Percentiles rank a stretch among this genome's conserved stretches.
Conservation (phyloP, 176 grass and related monocot genomes). For the Oryza officinalis region DNA sequence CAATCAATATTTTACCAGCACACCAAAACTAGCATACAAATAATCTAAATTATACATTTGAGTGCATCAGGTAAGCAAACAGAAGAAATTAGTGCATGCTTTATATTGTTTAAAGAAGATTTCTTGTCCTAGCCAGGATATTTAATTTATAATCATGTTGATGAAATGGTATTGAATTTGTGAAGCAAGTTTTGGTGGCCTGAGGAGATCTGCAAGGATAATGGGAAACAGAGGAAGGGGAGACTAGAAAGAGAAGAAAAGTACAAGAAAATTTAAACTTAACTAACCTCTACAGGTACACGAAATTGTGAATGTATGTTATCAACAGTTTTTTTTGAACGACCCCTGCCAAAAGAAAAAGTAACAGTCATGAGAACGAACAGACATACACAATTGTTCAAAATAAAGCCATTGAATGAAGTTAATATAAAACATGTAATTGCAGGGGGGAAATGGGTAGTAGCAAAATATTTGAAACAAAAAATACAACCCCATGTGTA, state of each 20-base stretch:
- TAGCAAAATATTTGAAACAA: neutral
- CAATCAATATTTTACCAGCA: neutral
- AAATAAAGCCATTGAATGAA: slow-evolving; percentile 11
- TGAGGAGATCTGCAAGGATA: neutral
- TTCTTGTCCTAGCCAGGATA: neutral
- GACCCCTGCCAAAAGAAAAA: slow-evolving; percentile 51
- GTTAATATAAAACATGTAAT: slow-evolving; percentile 8
- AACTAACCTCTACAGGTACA: slow-evolving; percentile 70
- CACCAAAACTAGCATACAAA: neutral
- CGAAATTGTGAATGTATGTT: slow-evolving; percentile 57
- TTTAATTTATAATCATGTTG: neutral
- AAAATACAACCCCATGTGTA: neutral
- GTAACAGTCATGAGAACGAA: slow-evolving; percentile 21
- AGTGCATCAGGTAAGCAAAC: neutral
- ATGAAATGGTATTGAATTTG: neutral
- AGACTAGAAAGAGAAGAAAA: neutral
- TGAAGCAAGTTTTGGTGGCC: neutral
- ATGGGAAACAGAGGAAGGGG: neutral
- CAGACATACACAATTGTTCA: neutral
- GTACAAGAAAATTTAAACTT: neutral
- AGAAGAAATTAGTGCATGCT: neutral
- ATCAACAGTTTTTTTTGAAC: slow-evolving; percentile 61
- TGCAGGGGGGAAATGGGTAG: neutral
- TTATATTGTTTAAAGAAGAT: neutral
- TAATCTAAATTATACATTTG: neutral